A percentile compares a stretch with the other conserved stretches of the same genome.
These are phyloP conservation scores for Panellus pusillus DNA, from an alignment of 768 basidiomycete genomes.

Conservation along the genomic window DNA sequence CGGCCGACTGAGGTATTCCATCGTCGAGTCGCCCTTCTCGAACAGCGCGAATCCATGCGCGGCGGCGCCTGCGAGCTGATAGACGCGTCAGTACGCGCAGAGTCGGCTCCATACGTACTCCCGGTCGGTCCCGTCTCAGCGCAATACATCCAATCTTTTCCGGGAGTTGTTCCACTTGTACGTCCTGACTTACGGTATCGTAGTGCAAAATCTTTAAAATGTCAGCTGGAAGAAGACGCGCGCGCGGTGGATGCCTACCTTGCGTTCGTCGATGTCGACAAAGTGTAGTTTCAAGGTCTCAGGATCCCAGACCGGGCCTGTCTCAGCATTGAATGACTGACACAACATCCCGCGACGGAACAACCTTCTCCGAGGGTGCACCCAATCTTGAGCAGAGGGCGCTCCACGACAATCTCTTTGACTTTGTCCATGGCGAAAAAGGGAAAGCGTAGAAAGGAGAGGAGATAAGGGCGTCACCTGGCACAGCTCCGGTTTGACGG, in stretches of 20 bases:
- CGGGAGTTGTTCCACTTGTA: conserved; percentile 49
- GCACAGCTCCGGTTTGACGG: conserved; percentile 7
- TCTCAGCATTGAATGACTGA: conserved; percentile 19
- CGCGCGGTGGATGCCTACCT: conserved; percentile 34
- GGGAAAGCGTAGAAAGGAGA: conserved; percentile 15
- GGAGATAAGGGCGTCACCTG: conserved; percentile 18
- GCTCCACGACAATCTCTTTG: conserved; percentile 39
- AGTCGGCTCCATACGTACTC: conserved; percentile 35
- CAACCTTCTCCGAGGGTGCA: conserved; percentile 67
- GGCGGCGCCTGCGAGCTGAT: conserved; percentile 62
- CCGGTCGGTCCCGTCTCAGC: conserved; percentile 45
- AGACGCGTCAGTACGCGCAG: conserved; percentile 5
- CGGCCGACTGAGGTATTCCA: conserved; percentile 54
- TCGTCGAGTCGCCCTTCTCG: conserved; percentile 35
- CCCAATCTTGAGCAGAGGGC: conserved; percentile 51
- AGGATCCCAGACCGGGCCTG: conserved; percentile 66
- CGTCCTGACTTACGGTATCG: conserved; percentile 38
- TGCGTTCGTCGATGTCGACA: conserved; percentile 61
- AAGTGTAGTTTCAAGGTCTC: conserved; percentile 58
- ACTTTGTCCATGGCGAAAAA: conserved; percentile 8
- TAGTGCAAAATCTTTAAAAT: conserved; percentile 51
- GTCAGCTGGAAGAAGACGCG: background rate
- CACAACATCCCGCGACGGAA: conserved; percentile 19
- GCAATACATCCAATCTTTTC: conserved; percentile 61
- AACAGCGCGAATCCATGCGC: conserved; percentile 55